These are phyloP conservation scores for Coccomyxa subellipsoidea DNA, from an alignment of 163 green algal genomes.

Conservation along the genomic window DNA sequence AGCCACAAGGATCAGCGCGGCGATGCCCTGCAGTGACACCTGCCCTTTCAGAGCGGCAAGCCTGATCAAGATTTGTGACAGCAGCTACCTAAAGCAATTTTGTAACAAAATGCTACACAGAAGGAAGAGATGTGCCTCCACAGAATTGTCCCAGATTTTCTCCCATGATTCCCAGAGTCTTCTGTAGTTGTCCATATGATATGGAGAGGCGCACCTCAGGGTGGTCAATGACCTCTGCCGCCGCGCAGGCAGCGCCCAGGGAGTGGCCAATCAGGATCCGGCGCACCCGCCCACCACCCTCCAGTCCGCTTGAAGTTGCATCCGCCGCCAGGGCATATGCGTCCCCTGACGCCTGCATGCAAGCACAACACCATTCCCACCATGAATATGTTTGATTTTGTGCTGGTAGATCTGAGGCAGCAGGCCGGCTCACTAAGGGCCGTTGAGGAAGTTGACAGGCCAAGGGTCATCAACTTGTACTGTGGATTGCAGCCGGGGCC, in stretches of 20 bases:
- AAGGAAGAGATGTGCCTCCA: too few relatives aligned
- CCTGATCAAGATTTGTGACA: too few relatives aligned
- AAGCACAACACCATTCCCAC: neutral
- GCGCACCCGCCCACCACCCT: neutral
- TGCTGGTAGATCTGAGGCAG: too few relatives aligned
- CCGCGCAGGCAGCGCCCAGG: constrained; percentile 66
- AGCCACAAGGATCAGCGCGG: constrained; percentile 69
- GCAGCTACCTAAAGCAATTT: too few relatives aligned
- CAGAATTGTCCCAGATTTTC: too few relatives aligned
- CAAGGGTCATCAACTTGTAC: too few relatives aligned
- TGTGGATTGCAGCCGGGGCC: too few relatives aligned
- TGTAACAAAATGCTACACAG: neutral
- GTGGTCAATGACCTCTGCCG: constrained; percentile 51
- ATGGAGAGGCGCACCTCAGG: constrained; percentile 15
- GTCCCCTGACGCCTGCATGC: neutral
- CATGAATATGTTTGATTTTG: too few relatives aligned
- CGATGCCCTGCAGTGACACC: constrained; percentile 35
- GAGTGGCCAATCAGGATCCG: constrained; percentile 75
- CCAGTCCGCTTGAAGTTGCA: neutral
- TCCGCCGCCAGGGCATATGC: neutral
- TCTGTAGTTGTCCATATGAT: neutral
- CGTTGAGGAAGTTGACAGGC: too few relatives aligned
- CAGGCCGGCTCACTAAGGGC: too few relatives aligned
- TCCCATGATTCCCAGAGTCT: too few relatives aligned
- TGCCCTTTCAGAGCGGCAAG: too few relatives aligned